Evolutionary conservation across 495 filamentous ascomycete species (phyloP).

Genomic region (Xylaria intraflava): DNA sequence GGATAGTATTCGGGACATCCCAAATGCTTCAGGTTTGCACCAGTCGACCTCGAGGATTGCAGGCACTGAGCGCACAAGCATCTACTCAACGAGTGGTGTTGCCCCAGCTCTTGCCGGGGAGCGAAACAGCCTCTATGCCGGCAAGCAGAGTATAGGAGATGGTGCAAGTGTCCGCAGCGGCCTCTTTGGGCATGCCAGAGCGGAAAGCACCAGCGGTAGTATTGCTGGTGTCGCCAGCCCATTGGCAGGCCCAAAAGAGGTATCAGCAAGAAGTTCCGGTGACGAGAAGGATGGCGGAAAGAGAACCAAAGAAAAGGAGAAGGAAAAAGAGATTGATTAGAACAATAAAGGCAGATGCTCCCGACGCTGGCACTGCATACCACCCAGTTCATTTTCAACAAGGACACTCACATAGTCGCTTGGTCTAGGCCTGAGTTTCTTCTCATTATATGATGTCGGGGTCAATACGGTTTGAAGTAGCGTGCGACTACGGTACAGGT

Average conservation of each 20-base stretch:
- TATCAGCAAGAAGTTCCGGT: constrained; percentile 25
- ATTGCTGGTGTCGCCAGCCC: constrained; percentile 60
- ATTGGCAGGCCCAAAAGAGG: constrained; percentile 49
- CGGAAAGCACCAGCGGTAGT: constrained; percentile 76
- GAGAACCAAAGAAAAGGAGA: constrained; percentile 12
- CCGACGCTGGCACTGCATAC: not conserved
- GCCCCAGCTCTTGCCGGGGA: constrained; percentile 60
- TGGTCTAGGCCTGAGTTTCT: not conserved
- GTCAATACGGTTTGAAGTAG: not conserved
- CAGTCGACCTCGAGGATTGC: constrained; percentile 58
- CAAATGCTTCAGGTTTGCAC: constrained; percentile 40
- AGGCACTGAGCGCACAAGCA: constrained; percentile 71
- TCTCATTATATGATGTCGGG: not conserved
- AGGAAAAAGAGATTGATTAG: constrained; percentile 7
- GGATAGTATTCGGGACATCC: constrained; percentile 33
- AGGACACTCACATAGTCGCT: not conserved
- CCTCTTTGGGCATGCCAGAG: constrained; percentile 64
- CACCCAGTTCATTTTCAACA: not conserved
- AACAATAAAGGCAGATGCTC: not conserved
- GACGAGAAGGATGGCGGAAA: constrained; percentile 24
- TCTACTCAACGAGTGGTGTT: constrained; percentile 76
- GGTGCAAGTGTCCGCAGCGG: constrained; percentile 74
- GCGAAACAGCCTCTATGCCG: constrained; percentile 72
- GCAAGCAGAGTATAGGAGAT: constrained; percentile 62
- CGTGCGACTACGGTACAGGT: not conserved